A percentile compares a stretch with the other conserved stretches of the same genome.
Evolutionary conservation across 1,139 yeast genomes (phyloP).

Genomic region (Taphrina betulina): DNA sequence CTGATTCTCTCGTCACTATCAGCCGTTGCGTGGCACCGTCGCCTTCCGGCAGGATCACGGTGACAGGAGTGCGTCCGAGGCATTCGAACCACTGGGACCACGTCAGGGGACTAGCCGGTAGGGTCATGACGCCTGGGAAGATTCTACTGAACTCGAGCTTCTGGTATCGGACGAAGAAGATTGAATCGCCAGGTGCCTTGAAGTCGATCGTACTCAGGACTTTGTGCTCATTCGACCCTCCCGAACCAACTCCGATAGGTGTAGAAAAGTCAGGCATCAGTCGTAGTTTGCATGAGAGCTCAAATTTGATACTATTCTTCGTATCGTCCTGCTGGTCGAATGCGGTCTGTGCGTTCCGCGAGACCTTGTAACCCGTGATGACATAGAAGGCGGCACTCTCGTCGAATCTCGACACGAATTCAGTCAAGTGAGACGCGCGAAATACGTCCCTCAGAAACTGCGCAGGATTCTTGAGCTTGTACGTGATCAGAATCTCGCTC

Average conservation of each 20-base stretch:
- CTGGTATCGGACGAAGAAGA: slow-evolving; percentile 17
- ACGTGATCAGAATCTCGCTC: slow-evolving; percentile 9
- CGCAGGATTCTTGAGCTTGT: slow-evolving; percentile 14
- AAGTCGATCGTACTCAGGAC: background rate
- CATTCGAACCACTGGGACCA: slow-evolving; percentile 4
- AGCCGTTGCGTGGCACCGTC: background rate
- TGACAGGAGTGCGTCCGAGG: too few species aligned
- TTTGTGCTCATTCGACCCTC: background rate
- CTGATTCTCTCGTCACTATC: slow-evolving; percentile 1
- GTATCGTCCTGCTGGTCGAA: slow-evolving; percentile 2
- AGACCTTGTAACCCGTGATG: slow-evolving; percentile 18
- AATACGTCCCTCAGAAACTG: slow-evolving; percentile 8
- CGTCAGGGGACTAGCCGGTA: background rate
- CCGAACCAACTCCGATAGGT: background rate
- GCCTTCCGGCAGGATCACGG: background rate
- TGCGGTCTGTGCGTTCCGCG: slow-evolving; percentile 8
- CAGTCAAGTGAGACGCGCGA: background rate
- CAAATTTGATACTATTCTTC: background rate
- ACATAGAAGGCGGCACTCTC: background rate
- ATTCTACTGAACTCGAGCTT: background rate
- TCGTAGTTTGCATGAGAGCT: background rate
- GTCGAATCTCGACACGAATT: background rate
- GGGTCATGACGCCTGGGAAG: background rate
- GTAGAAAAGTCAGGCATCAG: background rate
- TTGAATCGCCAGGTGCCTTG: slow-evolving; percentile 13